A percentile compares a stretch with the other conserved stretches of the same genome.
These are phyloP conservation scores for Eimeria falciformis DNA, from an alignment of 169 alveolate genomes.

Conservation along the genomic window DNA sequence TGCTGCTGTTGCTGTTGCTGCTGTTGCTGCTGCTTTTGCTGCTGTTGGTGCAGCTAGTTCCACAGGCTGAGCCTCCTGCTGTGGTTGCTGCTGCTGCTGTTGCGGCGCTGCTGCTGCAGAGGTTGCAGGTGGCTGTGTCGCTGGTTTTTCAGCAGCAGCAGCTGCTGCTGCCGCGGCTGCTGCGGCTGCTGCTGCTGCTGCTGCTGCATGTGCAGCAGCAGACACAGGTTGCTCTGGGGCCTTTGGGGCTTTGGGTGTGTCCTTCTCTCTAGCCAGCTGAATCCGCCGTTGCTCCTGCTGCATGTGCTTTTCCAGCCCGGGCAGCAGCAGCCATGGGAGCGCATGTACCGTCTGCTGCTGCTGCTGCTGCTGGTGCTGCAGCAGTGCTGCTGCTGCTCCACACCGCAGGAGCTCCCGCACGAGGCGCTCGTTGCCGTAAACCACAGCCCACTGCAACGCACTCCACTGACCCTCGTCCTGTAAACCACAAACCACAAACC, in stretches of 20 bases:
- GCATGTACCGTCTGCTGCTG: constrained; percentile 25
- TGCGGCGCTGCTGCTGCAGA: constrained; percentile 10
- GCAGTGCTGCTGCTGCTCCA: constrained; percentile 30
- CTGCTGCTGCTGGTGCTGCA: constrained; percentile 59
- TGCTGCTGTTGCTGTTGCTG: constrained; percentile 13
- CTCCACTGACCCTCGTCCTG: constrained; percentile 47
- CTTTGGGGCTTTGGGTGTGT: neutral
- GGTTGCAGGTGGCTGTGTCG: constrained; percentile 2
- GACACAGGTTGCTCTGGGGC: neutral
- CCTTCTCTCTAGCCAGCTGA: neutral
- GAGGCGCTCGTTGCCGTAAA: constrained; percentile 38
- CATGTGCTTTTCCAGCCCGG: constrained; percentile 18
- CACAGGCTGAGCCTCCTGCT: neutral
- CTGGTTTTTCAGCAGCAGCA: neutral
- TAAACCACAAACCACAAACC: constrained; percentile 30
- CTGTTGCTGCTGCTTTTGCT: neutral
- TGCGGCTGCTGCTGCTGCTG: neutral
- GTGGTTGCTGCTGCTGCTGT: constrained; percentile 25
- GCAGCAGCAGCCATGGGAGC: constrained; percentile 16
- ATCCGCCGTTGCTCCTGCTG: constrained; percentile 44
- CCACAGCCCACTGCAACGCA: constrained; percentile 50
- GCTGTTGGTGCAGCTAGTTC: neutral
- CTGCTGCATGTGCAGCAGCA: constrained; percentile 24
- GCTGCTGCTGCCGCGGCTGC: neutral
- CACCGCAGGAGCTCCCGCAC: neutral